Conservation (phyloP, 306 rosid species). For the Vachellia pachyceras region DNA sequence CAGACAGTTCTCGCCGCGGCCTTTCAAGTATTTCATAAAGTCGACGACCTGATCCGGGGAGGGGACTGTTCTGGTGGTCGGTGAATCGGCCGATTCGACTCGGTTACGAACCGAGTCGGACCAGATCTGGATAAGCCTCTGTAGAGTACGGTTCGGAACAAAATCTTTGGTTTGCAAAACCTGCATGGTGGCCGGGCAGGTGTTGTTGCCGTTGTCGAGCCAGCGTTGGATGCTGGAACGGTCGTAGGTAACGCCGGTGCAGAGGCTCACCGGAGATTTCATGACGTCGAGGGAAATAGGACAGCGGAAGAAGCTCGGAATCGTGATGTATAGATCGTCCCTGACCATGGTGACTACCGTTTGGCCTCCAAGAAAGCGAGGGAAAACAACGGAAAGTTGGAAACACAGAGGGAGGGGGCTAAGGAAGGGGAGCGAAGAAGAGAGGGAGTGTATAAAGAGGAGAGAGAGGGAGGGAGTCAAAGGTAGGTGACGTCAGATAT, state of each 20-base stretch:
- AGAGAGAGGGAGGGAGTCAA: conserved; percentile 59
- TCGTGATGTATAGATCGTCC: conserved; percentile 72
- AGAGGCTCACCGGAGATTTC: conserved; percentile 94
- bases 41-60: conserved; percentile 48
- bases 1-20: not conserved
- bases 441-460: conserved; percentile 53
- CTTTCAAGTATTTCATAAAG: conserved; percentile 38
- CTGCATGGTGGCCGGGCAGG: conserved; percentile 99
- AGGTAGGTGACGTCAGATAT: conserved; percentile 68
- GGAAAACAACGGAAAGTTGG: not conserved
- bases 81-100: conserved; percentile 47
- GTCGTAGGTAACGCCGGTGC: conserved; percentile 96
- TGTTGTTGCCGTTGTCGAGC: conserved; percentile 93
- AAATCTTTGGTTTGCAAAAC: conserved; percentile 72
- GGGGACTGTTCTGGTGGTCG: conserved; percentile 12
- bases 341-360: conserved; percentile 55
- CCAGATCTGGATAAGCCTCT: conserved; percentile 95
- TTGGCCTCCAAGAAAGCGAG: not conserved
- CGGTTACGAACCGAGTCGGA: conserved; percentile 63
- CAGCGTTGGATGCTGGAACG: conserved; percentile 94
- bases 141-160: conserved; percentile 81
- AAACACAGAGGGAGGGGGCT: not conserved
- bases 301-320: conserved; percentile 82
- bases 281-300: conserved; percentile 90
- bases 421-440: conserved; percentile 40